Base-by-base conservation (phyloP, 2,329 filamentous ascomycete species). In the Colletotrichum eleusines region DNA sequence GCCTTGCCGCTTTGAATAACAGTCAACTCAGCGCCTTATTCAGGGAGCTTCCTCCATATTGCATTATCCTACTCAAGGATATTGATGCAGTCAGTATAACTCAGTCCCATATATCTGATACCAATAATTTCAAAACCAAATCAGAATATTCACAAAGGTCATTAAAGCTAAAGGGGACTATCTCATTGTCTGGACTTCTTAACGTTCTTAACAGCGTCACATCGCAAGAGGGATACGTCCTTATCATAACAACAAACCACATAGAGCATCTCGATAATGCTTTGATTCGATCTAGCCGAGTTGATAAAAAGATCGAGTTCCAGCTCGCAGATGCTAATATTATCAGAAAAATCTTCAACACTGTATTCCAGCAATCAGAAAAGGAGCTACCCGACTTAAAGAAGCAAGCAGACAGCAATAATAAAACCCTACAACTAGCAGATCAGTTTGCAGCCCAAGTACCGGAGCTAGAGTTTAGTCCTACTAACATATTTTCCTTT, bases 301-400 rank as follows among this genome's bases (percentile, higher is more conserved):
- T 92, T 1, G 89, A 92, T 70, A 82, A 89, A 77, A 85, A 84
- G 54, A 83, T 91, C 20, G 80, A 82, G 59, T 73, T 75, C 54
- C 6, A 48, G 23, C 59, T 51, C 11, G 18, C 18, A 9, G n/a
- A 40, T 31, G 12, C 44, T 28, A 9, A 38, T n/a, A 31, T 62
- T 2, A 8, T 61, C n/a, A n/a, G n/a, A 4, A 38, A 61, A 26
- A 28, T 60, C 6, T 62, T 62, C 14, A 35, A 23, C 5, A 62
- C 44, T 50, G 18, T 62, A 8, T 61, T 61, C 5, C 1, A 26
- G 6, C 3, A 61, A 11, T 61, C 16, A 1, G 28, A 61, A 26
- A 28, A 38, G 31, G 58, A 61, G 31, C 28, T 61, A 7, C 28
- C 42, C 31, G 14, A 61, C 31, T 6, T 18, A 3, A 3, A 61